Base-by-base conservation (phyloP, 2,329 filamentous ascomycete species). In the Fusarium chaquense region DNA sequence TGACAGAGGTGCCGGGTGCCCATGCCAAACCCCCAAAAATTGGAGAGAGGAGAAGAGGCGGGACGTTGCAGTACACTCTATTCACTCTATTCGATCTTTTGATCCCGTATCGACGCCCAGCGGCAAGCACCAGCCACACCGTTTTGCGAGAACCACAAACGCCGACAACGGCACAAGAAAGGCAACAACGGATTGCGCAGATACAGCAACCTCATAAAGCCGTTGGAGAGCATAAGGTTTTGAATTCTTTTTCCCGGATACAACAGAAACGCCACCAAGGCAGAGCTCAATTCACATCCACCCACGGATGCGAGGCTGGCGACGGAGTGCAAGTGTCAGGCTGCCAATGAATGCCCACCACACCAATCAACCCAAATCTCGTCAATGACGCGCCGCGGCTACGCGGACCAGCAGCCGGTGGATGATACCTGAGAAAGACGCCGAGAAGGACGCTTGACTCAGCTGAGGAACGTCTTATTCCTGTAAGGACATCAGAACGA, bases 371-470 rank as follows among this genome's bases (percentile, higher is more conserved):
- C 20, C 36, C 65, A 74, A 69, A 65, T 65, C 36, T 72, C 67
- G 53, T 62, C 58, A 67, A 71, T 62, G 65, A 70, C 51, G 69
- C 56, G 54, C 69, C 57, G 53, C 59, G 58, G 57, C 56, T 63
- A 44, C 52, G 59, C 59, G 69, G 64, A 62, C 58, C 59, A 62
- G 54, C 41, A 67, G 50, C 69, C 62, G 57, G 64, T 67, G 59
- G 63, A 60, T 65, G 58, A 69, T 69, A 60, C 68, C 52, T 64
- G 60, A 71, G 58, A 58, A 65, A 65, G 62, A 52, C 63, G 66
- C 56, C 56, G 58, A 69, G 45, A 55, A 61, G 16, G 63, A 70
- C 72, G 72, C 72, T 72, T 74, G 62, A 72, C 72, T 73, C 62
- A 74, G 72, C 68, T 69, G 65, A 74, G 72, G 55, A 74, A 65